Base-by-base conservation (phyloP, 2,329 filamentous ascomycete species). In the Pseudogymnoascus sp. region DNA sequence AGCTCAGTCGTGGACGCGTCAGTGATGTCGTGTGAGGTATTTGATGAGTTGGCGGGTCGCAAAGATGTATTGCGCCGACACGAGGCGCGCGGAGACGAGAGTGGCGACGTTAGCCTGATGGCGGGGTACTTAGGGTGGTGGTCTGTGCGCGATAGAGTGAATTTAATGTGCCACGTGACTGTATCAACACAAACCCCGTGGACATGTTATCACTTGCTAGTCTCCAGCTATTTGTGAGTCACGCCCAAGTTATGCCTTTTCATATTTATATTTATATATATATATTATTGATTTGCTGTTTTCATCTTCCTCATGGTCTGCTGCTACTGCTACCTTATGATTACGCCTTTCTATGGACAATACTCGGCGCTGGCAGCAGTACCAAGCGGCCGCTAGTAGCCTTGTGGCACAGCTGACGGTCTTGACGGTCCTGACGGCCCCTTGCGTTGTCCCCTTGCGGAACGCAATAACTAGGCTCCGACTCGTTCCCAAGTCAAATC, bases 61-160 rank as follows among this genome's bases (percentile, higher is more conserved):
- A 55, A 55, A 55, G 49, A 55, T 55, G 49, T 33, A 19, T 55
- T 55, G n/a, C 49, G 5, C 49, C 49, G 49, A 55, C n/a, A 55
- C 16, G 39, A 12, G 39, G 39, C 49, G 49, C 49, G 49, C 28
- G 49, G 49, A 55, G 49, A 55, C 49, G 2, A 33, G 28, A 55
- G 49, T 33, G 49, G 28, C 49, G 49, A 55, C 49, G 28, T 55
- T 55, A 55, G 49, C 28, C 49, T 55, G 28, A 55, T 55, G 49
- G 49, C 49, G 49, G 49, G 49, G 49, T 55, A 55, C 49, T 55
- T 33, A 55, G 49, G 49, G 49, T 55, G 28, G 49, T 55, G 49
- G 49, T 55, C 49, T 55, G 49, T 55, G 49, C 49, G 28, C n/a
- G n/a, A 12, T 19, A 9, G n/a, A 19, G 25, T 33, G 28, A 55